These are phyloP conservation scores for Deakozyma indianensis DNA, from an alignment of 805 yeast species.

Conservation along the genomic window DNA sequence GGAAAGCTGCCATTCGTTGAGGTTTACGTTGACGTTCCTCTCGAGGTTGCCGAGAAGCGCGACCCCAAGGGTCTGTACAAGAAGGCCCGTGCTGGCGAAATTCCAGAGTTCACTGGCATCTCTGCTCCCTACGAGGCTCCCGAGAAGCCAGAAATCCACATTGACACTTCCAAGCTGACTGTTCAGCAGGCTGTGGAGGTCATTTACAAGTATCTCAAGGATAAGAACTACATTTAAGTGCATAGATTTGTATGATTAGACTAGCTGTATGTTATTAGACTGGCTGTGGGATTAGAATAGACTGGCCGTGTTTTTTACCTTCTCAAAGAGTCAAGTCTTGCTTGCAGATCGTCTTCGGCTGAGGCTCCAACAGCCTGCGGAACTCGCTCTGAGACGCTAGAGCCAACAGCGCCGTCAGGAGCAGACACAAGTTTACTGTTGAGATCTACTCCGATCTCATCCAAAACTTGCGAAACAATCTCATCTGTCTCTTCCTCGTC, in stretches of 20 bases:
- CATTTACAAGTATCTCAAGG: conserved; percentile 42
- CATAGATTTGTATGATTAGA: background rate
- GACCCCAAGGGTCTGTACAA: conserved; percentile 96
- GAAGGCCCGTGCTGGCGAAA: conserved; percentile 90
- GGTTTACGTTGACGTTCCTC: conserved; percentile 85
- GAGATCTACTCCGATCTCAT: conserved; percentile 89
- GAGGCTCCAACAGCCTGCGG: conserved; percentile 36
- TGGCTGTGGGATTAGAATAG: too few species aligned
- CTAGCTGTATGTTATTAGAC: too few species aligned
- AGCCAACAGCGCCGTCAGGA: conserved; percentile 26
- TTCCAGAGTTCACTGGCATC: conserved; percentile 90
- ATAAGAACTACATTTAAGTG: conserved; percentile 5
- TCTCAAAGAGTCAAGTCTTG: conserved; percentile 71
- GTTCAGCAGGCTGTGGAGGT: conserved; percentile 71
- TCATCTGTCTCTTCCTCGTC: conserved; percentile 79
- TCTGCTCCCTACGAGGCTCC: conserved; percentile 96
- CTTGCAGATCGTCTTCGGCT: conserved; percentile 78
- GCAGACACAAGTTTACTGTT: conserved; percentile 31
- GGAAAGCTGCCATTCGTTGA: conserved; percentile 74
- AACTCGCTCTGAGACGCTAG: conserved; percentile 24
- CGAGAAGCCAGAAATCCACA: conserved; percentile 64
- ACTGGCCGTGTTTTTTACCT: too few species aligned
- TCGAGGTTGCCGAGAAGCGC: conserved; percentile 89
- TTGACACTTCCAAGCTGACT: conserved; percentile 53
- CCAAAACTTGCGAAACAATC: conserved; percentile 79